These are phyloP conservation scores for Lactarius trivialis DNA, from an alignment of 768 basidiomycete species.

Conservation along the genomic window DNA sequence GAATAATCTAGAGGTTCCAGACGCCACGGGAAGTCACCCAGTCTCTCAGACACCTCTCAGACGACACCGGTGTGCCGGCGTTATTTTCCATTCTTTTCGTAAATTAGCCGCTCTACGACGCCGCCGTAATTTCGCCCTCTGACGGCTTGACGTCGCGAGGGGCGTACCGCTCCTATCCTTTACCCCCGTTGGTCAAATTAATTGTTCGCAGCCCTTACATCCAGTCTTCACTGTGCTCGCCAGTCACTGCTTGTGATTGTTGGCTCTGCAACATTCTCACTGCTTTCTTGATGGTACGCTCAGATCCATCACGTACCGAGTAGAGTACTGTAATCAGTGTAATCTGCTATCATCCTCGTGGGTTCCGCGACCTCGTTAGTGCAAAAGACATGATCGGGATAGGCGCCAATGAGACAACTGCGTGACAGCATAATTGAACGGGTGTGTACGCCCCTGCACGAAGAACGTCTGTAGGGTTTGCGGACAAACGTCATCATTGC, in stretches of 20 bases:
- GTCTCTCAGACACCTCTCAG: no score
- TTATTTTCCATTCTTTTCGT: conserved; percentile 1
- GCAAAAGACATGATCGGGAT: neutral
- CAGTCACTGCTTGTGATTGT: neutral
- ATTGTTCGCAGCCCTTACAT: neutral
- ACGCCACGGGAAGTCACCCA: no score
- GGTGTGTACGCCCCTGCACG: neutral
- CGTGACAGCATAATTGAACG: neutral
- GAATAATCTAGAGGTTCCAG: no score
- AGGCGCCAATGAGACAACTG: neutral
- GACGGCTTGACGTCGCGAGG: neutral
- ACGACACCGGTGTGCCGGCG: neutral
- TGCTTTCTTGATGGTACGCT: neutral
- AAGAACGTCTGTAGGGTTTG: neutral
- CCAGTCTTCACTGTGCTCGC: neutral
- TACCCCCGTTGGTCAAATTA: neutral
- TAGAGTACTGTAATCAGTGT: neutral
- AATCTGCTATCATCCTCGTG: neutral
- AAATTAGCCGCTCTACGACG: conserved; percentile 5
- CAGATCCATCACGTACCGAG: neutral
- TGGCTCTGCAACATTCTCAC: neutral
- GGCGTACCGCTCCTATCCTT: neutral
- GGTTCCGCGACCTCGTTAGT: neutral
- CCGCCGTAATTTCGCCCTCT: conserved; percentile 3
- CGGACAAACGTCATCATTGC: conserved; percentile 2